These are phyloP conservation scores for Sordaria brevicollis DNA, from an alignment of 495 filamentous ascomycete species.

Conservation along the genomic window DNA sequence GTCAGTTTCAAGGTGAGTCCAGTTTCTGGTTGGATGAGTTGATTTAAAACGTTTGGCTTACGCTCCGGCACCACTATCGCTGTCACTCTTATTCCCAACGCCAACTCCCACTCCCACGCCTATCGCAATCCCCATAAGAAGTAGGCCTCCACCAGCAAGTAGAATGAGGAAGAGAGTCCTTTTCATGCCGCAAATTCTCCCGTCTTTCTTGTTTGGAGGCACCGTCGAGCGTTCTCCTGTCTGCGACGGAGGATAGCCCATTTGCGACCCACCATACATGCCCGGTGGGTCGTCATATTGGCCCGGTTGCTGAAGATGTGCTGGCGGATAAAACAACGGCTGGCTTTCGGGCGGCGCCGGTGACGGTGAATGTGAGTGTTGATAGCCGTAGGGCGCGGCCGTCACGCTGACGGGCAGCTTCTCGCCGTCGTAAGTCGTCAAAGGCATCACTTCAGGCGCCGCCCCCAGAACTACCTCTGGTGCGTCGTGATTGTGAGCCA, in stretches of 20 bases:
- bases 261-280: neutral
- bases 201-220: neutral
- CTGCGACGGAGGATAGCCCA: neutral
- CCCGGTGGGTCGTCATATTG: neutral
- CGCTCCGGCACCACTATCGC: neutral
- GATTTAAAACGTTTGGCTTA: neutral
- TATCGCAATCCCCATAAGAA: conserved; percentile 10
- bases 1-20: neutral
- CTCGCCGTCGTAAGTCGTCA: neutral
- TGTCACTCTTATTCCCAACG: conserved; percentile 1
- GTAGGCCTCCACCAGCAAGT: conserved; percentile 1
- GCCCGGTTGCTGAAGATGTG: neutral
- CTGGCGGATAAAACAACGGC: neutral
- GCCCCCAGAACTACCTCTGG: neutral
- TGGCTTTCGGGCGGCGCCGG: neutral
- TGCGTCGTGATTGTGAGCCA: neutral
- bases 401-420: neutral
- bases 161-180: conserved; percentile 5
- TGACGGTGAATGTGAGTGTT: neutral
- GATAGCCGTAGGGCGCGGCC: neutral
- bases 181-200: conserved; percentile 8
- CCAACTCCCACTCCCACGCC: conserved; percentile 14
- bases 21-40: neutral
- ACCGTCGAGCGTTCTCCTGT: neutral
- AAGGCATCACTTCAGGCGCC: neutral